Evolutionary conservation across 192 early-diverging fungal genomes (phyloP).

Genomic region (Globomyces pollinis-pini): DNA sequence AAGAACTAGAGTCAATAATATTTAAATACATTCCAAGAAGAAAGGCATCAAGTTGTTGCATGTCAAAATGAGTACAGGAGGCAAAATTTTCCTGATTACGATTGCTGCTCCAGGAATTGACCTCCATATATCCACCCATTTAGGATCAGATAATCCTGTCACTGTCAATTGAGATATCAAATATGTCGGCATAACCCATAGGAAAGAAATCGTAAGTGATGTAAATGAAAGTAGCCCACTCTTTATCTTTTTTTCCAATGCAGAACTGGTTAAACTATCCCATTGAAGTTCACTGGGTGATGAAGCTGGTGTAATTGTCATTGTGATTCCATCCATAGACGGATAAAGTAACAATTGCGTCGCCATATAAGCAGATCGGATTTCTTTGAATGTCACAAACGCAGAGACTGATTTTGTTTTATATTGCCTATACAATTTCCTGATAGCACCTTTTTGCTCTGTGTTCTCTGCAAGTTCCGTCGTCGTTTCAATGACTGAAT

Average conservation of each 20-base stretch:
- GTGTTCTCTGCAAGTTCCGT: neutral
- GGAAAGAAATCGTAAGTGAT: constrained; percentile 20
- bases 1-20: constrained; percentile 14
- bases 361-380: constrained; percentile 32
- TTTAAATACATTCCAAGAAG: constrained; percentile 26
- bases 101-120: constrained; percentile 11
- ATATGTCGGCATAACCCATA: constrained; percentile 35
- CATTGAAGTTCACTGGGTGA: constrained; percentile 37
- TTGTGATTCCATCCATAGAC: constrained; percentile 21
- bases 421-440: constrained; percentile 7
- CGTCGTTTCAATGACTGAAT: neutral
- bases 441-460: neutral
- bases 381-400: constrained; percentile 44
- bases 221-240: constrained; percentile 13
- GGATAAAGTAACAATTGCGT: constrained; percentile 27
- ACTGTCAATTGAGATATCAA: constrained; percentile 26
- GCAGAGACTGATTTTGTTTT: constrained; percentile 15
- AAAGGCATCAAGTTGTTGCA: constrained; percentile 30
- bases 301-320: constrained; percentile 31
- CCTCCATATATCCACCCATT: constrained; percentile 14
- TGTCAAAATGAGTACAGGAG: constrained; percentile 28
- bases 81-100: constrained; percentile 23
- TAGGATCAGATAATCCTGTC: constrained; percentile 11
- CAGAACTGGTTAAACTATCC: constrained; percentile 24
- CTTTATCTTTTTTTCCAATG: constrained; percentile 20